Conservation (phyloP, 352 stramenopile species). For the Pythium grandisporangium region DNA sequence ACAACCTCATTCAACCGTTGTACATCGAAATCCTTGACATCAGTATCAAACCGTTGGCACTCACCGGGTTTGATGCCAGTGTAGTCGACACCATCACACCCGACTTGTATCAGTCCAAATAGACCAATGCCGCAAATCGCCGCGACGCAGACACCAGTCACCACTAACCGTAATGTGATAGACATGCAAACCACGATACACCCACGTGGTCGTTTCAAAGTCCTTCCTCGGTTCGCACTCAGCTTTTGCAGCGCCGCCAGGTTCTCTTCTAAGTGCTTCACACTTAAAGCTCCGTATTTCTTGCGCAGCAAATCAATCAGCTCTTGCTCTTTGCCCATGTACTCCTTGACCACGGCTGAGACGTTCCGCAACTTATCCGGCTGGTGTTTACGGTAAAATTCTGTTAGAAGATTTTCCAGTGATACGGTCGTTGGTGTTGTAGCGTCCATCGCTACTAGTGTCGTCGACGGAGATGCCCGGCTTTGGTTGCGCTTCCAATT, state of each 20-base stretch:
- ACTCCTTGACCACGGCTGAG: conserved; percentile 37
- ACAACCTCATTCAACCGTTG: too few relatives aligned
- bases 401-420: conserved; percentile 40
- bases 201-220: conserved; percentile 4
- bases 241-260: conserved; percentile 25
- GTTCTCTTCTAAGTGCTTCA: conserved; percentile 64
- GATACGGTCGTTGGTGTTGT: conserved; percentile 14
- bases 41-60: too few relatives aligned
- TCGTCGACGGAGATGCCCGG: not conserved
- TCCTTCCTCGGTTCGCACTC: not conserved
- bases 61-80: too few relatives aligned
- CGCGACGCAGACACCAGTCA: too few relatives aligned
- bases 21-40: too few relatives aligned
- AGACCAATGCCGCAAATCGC: not conserved
- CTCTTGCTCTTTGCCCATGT: conserved; percentile 54
- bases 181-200: conserved; percentile 12
- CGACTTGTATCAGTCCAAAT: too few relatives aligned
- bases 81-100: too few relatives aligned
- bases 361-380: conserved; percentile 69
- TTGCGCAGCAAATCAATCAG: conserved; percentile 43
- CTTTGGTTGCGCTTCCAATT: too few relatives aligned
- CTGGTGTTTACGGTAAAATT: conserved; percentile 72
- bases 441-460: not conserved
- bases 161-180: too few relatives aligned
- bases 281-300: conserved; percentile 68